Conservation (phyloP, 257 asterid genomes). For the Solanum peruvianum region DNA sequence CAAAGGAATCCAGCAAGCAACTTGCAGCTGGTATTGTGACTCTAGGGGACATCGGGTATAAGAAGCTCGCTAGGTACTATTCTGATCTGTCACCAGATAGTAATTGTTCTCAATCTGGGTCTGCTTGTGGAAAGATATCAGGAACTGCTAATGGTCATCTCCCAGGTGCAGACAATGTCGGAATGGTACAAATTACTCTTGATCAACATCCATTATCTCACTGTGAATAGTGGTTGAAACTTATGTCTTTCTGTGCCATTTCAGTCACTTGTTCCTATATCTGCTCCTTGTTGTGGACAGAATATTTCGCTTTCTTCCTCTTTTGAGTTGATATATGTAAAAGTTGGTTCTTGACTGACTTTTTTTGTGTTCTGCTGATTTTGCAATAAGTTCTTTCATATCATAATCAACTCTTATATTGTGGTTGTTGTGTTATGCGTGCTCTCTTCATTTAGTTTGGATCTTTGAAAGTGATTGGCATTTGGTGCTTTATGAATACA, state of each 20-base stretch:
- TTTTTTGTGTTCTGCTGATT: background rate
- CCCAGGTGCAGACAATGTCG: conserved; percentile 48
- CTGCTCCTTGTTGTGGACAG: background rate
- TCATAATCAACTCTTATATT: background rate
- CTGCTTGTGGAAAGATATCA: conserved; percentile 27
- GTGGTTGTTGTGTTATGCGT: background rate
- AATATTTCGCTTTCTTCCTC: background rate
- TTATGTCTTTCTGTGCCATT: background rate
- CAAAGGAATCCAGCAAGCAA: conserved; percentile 90
- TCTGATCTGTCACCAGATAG: conserved; percentile 70
- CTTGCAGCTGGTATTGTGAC: conserved; percentile 85
- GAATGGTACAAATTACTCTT: conserved; percentile 53
- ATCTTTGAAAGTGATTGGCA: background rate
- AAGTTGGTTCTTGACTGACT: background rate
- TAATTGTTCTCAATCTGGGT: conserved; percentile 34
- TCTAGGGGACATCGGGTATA: conserved; percentile 81
- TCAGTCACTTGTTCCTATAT: background rate
- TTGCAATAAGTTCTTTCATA: background rate
- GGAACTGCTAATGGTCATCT: conserved; percentile 43
- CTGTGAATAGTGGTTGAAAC: background rate
- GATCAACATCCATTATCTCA: background rate
- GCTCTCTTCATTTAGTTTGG: background rate
- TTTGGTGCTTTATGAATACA: background rate
- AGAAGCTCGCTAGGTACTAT: conserved; percentile 70
- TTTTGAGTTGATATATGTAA: background rate